Base-by-base conservation (phyloP, 495 filamentous ascomycete species). In the Neurospora sp. region DNA sequence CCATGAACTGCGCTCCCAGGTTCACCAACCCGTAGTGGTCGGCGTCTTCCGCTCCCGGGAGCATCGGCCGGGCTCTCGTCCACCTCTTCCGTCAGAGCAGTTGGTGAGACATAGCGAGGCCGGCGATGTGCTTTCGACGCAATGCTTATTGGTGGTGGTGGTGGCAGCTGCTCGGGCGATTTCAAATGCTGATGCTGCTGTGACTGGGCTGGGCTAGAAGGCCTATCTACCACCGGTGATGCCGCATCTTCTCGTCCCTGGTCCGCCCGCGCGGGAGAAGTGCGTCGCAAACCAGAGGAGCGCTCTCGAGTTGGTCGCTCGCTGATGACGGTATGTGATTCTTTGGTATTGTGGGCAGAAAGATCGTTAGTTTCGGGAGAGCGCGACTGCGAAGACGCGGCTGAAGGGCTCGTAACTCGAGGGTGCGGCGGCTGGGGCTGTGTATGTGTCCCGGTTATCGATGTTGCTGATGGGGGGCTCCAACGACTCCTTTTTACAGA, bases 21-120 rank as follows among this genome's bases (percentile, higher is more conserved):
- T 65, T 81, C 76, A 6, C 73, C 74, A 8, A 75, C 69, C 65
- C 73, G 76, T 41, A 83, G 69, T 17, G 65, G 74, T 20, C 83
- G 79, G 61, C 84, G 79, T 3, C 78, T 70, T 12, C 79, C 78
- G 70, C 83, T 86, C 42, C 85, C 86, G 4, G 85, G 86, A 37
- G 84, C 84, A 71, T 83, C 78, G 16, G 61, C 79, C 3, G 86
- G 85, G 70, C 84, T 86, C 73, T 88, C 86, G 69, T 76, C 78
- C 4, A 88, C 81, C 73, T 84, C 83, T 68, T 82, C 79, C 22
- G 73, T 38, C 65, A 69, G 70, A 61, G 35, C 20, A 40, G 40
- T 22, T 7, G 74, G 39, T 7, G 76, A 65, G 37, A 73, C 72
- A 17, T 44, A 71, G 27, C 71, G 39, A 53, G 69, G 70, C 40